A percentile compares a stretch with the other conserved stretches of the same genome.
phyloP scores from a whole-genome alignment of 148 eudicot genomes.

The Vaccinium darrowii region DNA sequence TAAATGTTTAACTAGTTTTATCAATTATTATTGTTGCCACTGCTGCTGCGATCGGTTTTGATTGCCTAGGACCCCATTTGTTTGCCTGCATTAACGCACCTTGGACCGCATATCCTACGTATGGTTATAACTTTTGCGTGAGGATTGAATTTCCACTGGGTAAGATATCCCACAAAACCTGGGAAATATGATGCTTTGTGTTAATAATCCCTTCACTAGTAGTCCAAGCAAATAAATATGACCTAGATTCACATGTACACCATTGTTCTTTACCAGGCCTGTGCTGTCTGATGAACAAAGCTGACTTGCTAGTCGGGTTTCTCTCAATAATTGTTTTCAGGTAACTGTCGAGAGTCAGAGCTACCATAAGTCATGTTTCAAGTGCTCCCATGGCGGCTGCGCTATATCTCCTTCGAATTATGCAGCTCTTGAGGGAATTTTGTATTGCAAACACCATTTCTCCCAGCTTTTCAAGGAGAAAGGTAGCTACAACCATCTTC shows the following conservation, averaged over 20 bases:
- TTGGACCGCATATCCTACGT: background rate
- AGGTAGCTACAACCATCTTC: slow-evolving; percentile 84
- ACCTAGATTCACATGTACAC: background rate
- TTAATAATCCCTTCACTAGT: background rate
- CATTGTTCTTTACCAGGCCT: background rate
- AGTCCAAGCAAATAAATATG: background rate
- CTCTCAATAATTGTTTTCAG: slow-evolving; percentile 30
- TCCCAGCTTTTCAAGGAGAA: slow-evolving; percentile 96
- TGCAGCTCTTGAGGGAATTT: slow-evolving; percentile 79
- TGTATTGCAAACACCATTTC: slow-evolving; percentile 91
- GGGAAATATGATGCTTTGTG: background rate
- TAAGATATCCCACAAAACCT: background rate
- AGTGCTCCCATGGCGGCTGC: slow-evolving; percentile 87
- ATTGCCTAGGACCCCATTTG: too few relatives aligned
- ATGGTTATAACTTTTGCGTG: background rate
- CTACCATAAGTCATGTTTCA: slow-evolving; percentile 86
- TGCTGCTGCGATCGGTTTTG: background rate
- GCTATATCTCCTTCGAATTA: slow-evolving; percentile 80
- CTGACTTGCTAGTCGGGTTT: background rate
- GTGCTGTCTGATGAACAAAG: background rate
- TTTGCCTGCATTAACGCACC: background rate
- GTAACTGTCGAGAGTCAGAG: slow-evolving; percentile 78
- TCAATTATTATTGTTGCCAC: background rate
- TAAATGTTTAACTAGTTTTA: background rate
- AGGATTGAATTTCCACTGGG: background rate